Percentiles rank a stretch among this genome's conserved stretches.
phyloP scores from a whole-genome alignment of 305 asterid species.

The Fraxinus nigra region DNA sequence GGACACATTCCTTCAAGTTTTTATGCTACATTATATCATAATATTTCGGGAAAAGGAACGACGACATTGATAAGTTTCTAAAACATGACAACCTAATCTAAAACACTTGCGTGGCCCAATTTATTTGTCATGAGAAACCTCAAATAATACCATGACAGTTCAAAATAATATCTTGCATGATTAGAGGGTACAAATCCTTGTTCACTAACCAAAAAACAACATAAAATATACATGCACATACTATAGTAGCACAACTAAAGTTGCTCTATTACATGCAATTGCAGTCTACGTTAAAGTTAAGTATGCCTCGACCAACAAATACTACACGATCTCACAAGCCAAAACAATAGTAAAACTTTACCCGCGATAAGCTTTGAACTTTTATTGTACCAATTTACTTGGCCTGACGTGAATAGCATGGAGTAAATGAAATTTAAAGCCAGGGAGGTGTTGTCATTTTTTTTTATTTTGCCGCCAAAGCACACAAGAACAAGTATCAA shows the following conservation, averaged over 20 bases:
- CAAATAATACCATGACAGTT: neutral
- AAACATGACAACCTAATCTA: neutral
- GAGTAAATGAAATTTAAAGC: neutral
- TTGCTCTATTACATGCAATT: neutral
- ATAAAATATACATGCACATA: neutral
- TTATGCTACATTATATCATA: neutral
- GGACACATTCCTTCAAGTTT: neutral
- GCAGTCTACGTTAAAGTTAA: neutral
- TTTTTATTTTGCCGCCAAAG: neutral
- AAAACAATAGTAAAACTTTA: neutral
- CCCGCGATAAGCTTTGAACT: neutral
- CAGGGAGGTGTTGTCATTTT: neutral
- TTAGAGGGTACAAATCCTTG: neutral
- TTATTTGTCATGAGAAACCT: neutral
- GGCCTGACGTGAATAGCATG: neutral
- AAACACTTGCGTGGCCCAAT: neutral
- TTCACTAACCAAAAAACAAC: neutral
- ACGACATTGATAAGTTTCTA: neutral
- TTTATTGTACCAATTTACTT: neutral
- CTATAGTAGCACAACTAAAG: neutral
- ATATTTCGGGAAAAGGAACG: neutral
- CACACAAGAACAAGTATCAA: neutral
- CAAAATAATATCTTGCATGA: neutral
- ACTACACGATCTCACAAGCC: neutral
- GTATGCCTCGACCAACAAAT: neutral